Evolutionary conservation across 192 early-diverging fungal genomes (phyloP), one percentile per base, ranked within the genome.

Genomic region (Powellomyces hirtus): DNA sequence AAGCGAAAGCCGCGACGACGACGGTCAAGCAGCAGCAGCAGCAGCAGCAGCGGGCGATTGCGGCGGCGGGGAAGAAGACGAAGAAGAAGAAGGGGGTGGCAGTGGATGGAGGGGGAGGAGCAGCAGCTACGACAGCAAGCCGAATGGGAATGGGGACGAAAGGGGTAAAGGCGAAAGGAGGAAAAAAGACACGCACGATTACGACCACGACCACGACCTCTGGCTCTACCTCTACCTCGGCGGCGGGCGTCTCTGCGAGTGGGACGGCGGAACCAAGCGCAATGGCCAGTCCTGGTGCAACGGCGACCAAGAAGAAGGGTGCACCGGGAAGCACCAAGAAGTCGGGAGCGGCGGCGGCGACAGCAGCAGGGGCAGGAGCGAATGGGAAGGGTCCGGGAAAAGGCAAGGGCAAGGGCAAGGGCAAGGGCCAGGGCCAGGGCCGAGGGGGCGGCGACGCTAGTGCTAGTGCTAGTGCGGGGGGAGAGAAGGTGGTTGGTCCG

Each of bases 321-420:
- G n/a, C n/a, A n/a, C n/a, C n/a, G n/a, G n/a, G n/a, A n/a, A n/a
- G n/a, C n/a, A n/a, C n/a, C n/a, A n/a, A n/a, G n/a, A n/a, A n/a
- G n/a, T n/a, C n/a, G n/a, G n/a, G n/a, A 14, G 5, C 46, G 5
- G 46, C 46, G 14, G 46, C 46, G 46, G 46, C 46, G 2, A 16
- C 2, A 6, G 46, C 16, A 14, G 46, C 46, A 5, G 46, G 5
- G n/a, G n/a, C n/a, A n/a, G n/a, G n/a, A n/a, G n/a, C n/a, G n/a
- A n/a, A n/a, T n/a, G n/a, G n/a, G n/a, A 2, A 24, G 5, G n/a
- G n/a, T 16, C 26, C 46, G n/a, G 16, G 46, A 7, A 49, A 49
- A 24, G 46, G 46, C n/a, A 49, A 49, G 46, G 46, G 46, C 46
- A 49, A 49, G 46, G 46, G 46, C n/a, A 49, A 49, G 46, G 46